Base-by-base conservation (phyloP, 768 basidiomycete genomes). In the Termitomyces sp. region DNA sequence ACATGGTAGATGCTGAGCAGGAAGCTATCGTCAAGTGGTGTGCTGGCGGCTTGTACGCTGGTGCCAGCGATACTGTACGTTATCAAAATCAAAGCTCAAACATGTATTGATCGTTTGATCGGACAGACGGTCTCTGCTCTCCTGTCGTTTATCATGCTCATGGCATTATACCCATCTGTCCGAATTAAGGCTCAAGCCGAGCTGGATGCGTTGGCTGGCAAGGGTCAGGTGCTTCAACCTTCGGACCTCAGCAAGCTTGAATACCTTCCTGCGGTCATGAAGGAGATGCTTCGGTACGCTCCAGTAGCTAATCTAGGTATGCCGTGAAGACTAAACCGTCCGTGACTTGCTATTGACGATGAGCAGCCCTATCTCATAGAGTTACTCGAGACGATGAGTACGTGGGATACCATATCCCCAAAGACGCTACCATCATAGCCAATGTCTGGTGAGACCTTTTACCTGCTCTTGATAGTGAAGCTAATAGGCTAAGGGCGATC, bases 21-120 rank as follows among this genome's bases (percentile, higher is more conserved):
- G 81, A 82, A 57, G 76, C 77, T 5, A 70, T 80, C 30, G 71
- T 82, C 18, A 80, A 77, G 59, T 82, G 81, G 72, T 76, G 77
- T 39, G 79, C 82, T 22, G 80, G 76, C 1, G 80, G 77, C 2
- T 67, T 80, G 4, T 83, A 82, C 59, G 78, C 79, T 42, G 82
- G 80, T 56, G 75, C 74, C 1, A 65, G 72, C 7, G 77, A 79
- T 60, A 80, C 78, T 12, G 78, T 79, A 55, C n/a, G 69, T 53
- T 22, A 9, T 22, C 24, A 20, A 24, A 27, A 45, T 32, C 40
- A 27, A 22, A 22, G 5, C 45, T 18, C 42, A 5, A n/a, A 43
- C 34, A 7, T 26, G 18, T 26, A 22, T 37, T 61, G 2, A 66
- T 49, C 36, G 20, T 53, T 45, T 27, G 10, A 57, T 32, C 48